Evolutionary conservation across 2,329 filamentous ascomycete genomes (phyloP).

Genomic region (Exophiala xenobiotica): DNA sequence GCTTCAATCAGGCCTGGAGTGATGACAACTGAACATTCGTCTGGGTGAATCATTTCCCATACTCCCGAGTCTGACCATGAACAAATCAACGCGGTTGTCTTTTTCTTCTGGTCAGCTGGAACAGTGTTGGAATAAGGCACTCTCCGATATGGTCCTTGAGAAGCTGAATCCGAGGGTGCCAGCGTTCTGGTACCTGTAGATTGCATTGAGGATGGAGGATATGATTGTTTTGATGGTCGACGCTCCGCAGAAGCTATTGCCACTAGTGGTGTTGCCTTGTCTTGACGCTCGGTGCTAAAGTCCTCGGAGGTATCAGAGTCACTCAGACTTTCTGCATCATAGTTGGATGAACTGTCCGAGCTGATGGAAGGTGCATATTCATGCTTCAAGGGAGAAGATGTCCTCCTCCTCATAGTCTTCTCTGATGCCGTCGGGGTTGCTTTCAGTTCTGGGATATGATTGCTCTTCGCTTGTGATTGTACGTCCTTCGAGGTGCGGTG

Average conservation of each 20-base stretch:
- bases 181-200: constrained; percentile 56
- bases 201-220: constrained; percentile 35
- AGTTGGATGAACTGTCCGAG: constrained; percentile 60
- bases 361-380: constrained; percentile 87
- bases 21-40: constrained; percentile 63
- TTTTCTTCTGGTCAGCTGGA: constrained; percentile 49
- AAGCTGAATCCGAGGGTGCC: constrained; percentile 77
- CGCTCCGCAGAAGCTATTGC: constrained; percentile 38
- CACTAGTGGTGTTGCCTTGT: constrained; percentile 41
- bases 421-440: constrained; percentile 46
- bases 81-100: constrained; percentile 60
- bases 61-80: constrained; percentile 62
- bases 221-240: constrained; percentile 41
- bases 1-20: constrained; percentile 66
- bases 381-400: constrained; percentile 92
- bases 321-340: constrained; percentile 51
- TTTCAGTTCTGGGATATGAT: constrained; percentile 9
- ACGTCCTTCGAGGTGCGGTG: constrained; percentile 39
- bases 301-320: constrained; percentile 55
- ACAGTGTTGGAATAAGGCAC: constrained; percentile 43
- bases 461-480: constrained; percentile 10
- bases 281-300: constrained; percentile 50
- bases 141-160: constrained; percentile 66
- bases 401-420: constrained; percentile 59
- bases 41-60: constrained; percentile 61